phyloP scores from a whole-genome alignment of 2,329 filamentous ascomycete genomes.

The Stachybotrys echinatus region DNA sequence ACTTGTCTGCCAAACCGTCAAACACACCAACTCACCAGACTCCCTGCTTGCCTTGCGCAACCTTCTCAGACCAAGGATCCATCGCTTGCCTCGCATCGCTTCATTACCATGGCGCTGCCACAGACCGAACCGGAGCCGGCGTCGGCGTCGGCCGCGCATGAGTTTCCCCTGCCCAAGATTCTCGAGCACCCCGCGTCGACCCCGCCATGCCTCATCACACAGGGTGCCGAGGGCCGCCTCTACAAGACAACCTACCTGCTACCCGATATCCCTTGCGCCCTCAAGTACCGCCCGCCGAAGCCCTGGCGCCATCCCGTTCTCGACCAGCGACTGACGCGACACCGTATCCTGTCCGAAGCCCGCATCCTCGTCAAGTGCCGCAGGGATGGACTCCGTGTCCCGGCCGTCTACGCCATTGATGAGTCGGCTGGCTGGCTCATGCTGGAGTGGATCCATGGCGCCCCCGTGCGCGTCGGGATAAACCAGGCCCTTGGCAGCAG shows the following conservation, averaged over 20 bases:
- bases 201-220: constrained; percentile 68
- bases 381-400: constrained; percentile 75
- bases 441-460: constrained; percentile 79
- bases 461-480: constrained; percentile 63
- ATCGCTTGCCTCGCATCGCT: neutral
- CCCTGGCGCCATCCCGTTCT: constrained; percentile 87
- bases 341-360: constrained; percentile 84
- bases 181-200: constrained; percentile 57
- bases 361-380: constrained; percentile 75
- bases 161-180: constrained; percentile 55
- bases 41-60: neutral
- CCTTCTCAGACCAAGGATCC: too few relatives aligned
- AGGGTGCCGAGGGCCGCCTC: constrained; percentile 93
- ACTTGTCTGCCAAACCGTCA: neutral
- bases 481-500: constrained; percentile 60
- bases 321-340: constrained; percentile 79
- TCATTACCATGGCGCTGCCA: neutral
- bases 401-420: constrained; percentile 69
- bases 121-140: neutral
- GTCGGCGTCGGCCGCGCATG: constrained; percentile 11
- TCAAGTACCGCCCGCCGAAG: constrained; percentile 90
- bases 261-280: constrained; percentile 62
- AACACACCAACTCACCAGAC: neutral
- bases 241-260: constrained; percentile 80
- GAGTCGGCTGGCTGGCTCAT: constrained; percentile 66